phyloP scores from a whole-genome alignment of 768 basidiomycete species.

The Gloeostereum incarnatum region DNA sequence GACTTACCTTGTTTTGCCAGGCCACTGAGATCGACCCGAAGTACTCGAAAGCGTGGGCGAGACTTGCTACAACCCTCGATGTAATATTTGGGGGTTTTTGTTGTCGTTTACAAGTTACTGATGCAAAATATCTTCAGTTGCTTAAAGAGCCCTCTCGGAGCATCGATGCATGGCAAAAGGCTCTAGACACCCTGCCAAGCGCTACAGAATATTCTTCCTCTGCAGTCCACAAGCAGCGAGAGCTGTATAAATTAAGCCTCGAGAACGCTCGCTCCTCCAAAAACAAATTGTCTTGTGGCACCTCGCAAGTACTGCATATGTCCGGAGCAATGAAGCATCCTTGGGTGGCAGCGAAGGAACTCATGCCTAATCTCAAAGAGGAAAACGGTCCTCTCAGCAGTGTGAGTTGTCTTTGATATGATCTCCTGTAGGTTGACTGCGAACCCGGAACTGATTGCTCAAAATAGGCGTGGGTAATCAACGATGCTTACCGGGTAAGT shows the following conservation, averaged over 20 bases:
- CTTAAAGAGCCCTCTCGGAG: neutral
- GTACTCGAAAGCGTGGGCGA: conserved; percentile 17
- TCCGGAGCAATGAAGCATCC: neutral
- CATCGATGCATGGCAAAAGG: neutral
- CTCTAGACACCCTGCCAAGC: neutral
- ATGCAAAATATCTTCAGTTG: neutral
- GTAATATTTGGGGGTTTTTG: conserved; percentile 3
- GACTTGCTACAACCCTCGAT: conserved; percentile 14
- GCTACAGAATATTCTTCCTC: neutral
- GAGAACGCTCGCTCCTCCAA: neutral
- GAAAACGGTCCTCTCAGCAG: neutral
- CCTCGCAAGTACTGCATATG: neutral
- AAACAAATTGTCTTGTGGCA: neutral
- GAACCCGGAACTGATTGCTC: neutral
- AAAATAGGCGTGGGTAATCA: neutral
- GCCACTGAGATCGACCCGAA: conserved; percentile 16
- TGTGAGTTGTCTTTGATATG: neutral
- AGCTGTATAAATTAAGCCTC: neutral
- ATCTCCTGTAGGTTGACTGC: neutral
- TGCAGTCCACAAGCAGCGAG: neutral
- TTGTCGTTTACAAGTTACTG: neutral
- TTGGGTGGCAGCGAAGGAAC: neutral
- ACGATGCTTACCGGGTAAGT: neutral
- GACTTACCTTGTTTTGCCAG: too few species aligned
- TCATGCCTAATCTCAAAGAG: neutral